A percentile compares a stretch with the other conserved stretches of the same genome.
Evolutionary conservation across 2,329 filamentous ascomycete species (phyloP).

Genomic region (Phaeomoniella chlamydospora): DNA sequence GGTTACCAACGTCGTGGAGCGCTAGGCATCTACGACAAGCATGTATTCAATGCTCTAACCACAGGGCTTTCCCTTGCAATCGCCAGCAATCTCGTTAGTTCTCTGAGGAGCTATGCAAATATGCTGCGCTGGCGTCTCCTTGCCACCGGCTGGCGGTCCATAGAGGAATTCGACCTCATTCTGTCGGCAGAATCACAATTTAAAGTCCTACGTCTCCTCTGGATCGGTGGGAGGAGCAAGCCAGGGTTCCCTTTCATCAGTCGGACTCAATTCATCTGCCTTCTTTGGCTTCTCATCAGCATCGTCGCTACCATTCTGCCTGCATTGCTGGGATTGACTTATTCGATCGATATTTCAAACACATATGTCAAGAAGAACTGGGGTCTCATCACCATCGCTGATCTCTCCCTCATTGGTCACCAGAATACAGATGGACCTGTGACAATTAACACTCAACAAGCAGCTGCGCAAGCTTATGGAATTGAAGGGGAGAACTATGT

Average conservation of each 20-base stretch:
- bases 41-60: conserved; percentile 11
- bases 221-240: conserved; percentile 6
- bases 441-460: conserved; percentile 2
- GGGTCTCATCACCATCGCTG: conserved; percentile 6
- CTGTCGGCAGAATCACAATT: conserved; percentile 10
- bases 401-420: conserved; percentile 5
- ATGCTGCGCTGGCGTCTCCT: conserved; percentile 11
- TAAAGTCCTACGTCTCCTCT: conserved; percentile 9
- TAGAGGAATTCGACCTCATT: conserved; percentile 11
- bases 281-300: conserved; percentile 8
- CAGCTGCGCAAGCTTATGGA: conserved; percentile 6
- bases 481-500: conserved; percentile 7
- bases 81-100: conserved; percentile 8
- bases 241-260: conserved; percentile 5
- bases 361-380: conserved; percentile 3
- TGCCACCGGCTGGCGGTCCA: conserved; percentile 8
- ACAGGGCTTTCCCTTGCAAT: conserved; percentile 9
- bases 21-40: conserved; percentile 3
- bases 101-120: conserved; percentile 8
- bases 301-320: conserved; percentile 9
- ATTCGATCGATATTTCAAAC: conserved; percentile 8
- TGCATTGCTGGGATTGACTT: conserved; percentile 11
- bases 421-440: conserved; percentile 1
- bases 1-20: conserved; percentile 4
- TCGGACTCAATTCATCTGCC: conserved; percentile 9